These are phyloP conservation scores for Pisolithus tinctorius DNA, from an alignment of 768 basidiomycete species.

Conservation along the genomic window DNA sequence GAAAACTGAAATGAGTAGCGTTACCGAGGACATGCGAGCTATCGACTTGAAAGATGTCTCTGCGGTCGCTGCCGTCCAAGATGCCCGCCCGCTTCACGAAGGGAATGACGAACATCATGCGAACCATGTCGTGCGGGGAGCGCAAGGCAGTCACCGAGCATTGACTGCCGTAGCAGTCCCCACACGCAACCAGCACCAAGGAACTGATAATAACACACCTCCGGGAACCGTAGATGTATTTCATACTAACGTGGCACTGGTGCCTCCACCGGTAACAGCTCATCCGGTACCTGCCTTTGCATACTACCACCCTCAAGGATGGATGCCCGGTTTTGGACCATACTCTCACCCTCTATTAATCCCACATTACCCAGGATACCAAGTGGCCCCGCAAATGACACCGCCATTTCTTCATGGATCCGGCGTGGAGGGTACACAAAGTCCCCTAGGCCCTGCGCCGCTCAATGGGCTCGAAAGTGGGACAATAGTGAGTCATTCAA, in stretches of 20 bases:
- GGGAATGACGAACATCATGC: conserved; percentile 7
- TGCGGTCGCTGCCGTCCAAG: conserved; percentile 1
- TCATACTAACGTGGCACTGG: conserved; percentile 21
- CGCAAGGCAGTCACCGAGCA: background rate
- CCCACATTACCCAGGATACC: conserved; percentile 39
- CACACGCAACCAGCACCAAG: conserved; percentile 8
- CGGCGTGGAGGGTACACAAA: conserved; percentile 32
- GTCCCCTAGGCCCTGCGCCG: conserved; percentile 17
- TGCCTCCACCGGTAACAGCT: conserved; percentile 13
- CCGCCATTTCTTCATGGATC: conserved; percentile 24
- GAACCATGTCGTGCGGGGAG: background rate
- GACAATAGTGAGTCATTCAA: conserved; percentile 39
- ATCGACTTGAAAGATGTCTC: conserved; percentile 5
- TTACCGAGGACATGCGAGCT: conserved; percentile 9
- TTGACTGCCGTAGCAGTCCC: background rate
- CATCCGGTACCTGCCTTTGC: conserved; percentile 37
- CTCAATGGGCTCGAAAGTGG: conserved; percentile 33
- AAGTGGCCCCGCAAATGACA: conserved; percentile 23
- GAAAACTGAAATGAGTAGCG: conserved; percentile 2
- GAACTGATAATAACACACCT: conserved; percentile 11
- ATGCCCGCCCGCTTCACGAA: conserved; percentile 12
- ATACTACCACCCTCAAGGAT: conserved; percentile 42
- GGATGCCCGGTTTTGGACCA: conserved; percentile 48
- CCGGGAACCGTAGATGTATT: conserved; percentile 5
- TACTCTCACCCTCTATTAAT: conserved; percentile 47